phyloP scores from a whole-genome alignment of 2,329 filamentous ascomycete species.

The Alternaria metachromatica region DNA sequence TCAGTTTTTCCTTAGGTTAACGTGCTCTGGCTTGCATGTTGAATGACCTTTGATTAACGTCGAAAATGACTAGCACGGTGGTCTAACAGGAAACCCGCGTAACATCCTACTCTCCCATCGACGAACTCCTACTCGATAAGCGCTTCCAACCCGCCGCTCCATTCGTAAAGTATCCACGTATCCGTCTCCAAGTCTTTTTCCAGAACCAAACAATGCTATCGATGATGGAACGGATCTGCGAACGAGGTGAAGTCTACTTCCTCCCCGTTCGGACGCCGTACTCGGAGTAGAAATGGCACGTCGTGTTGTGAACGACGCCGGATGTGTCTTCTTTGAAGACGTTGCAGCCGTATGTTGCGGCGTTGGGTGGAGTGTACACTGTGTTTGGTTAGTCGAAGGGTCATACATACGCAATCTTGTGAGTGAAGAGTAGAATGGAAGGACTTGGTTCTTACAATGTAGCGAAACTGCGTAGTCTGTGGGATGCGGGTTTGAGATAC shows the following conservation, averaged over 20 bases:
- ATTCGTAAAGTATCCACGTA: not conserved
- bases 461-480: conserved; percentile 81
- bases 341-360: conserved; percentile 80
- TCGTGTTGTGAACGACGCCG: conserved; percentile 31
- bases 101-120: not conserved
- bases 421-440: conserved; percentile 8
- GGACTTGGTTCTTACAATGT: conserved; percentile 62
- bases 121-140: not conserved
- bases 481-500: conserved; percentile 75
- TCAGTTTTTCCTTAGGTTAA: too few species aligned
- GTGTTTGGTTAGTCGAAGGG: conserved; percentile 3
- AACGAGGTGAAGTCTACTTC: not conserved
- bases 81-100: not conserved
- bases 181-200: not conserved
- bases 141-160: not conserved
- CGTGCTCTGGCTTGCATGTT: not conserved
- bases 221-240: not conserved
- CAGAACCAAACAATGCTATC: not conserved
- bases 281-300: conserved; percentile 44
- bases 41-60: not conserved
- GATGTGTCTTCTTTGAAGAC: conserved; percentile 82
- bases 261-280: conserved; percentile 28
- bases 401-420: not conserved
- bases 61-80: not conserved
- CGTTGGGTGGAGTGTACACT: conserved; percentile 89